Percentiles rank a stretch among this genome's conserved stretches.
Evolutionary conservation across 805 yeast genomes (phyloP).

Genomic region (Ogataea neopini): DNA sequence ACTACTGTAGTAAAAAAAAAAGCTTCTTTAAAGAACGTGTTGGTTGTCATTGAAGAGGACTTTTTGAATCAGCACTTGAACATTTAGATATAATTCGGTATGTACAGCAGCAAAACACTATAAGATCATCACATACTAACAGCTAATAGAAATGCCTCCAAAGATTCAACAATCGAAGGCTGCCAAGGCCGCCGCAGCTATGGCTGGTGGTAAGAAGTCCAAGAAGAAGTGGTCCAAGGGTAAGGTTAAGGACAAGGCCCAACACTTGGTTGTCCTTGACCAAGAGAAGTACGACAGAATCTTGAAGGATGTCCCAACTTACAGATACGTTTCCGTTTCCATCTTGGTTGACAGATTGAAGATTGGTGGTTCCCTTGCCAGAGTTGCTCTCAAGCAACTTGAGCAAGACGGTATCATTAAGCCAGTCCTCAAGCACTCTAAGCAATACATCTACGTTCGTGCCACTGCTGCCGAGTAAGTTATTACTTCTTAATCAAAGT

Average conservation of each 20-base stretch:
- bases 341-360: constrained; percentile 98
- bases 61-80: constrained; percentile 7
- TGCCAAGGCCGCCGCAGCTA: constrained; percentile 99
- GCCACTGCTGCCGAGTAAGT: constrained; percentile 67
- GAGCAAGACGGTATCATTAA: constrained; percentile 93
- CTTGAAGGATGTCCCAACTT: constrained; percentile 98
- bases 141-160: constrained; percentile 84
- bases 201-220: constrained; percentile 99
- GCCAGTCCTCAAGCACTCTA: constrained; percentile 92
- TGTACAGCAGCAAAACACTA: background rate
- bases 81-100: constrained; percentile 10
- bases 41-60: background rate
- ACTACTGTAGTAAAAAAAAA: no score
- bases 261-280: constrained; percentile 95
- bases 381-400: constrained; percentile 95
- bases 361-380: constrained; percentile 98
- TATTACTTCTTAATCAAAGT: constrained; percentile 15
- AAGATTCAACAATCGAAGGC: constrained; percentile 98
- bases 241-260: constrained; percentile 99
- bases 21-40: constrained; percentile 2
- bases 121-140: constrained; percentile 7
- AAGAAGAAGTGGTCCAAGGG: constrained; percentile 99
- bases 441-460: constrained; percentile 93
- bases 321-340: constrained; percentile 97
- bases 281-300: constrained; percentile 99